Base-by-base conservation (phyloP, 768 basidiomycete genomes). In the Cyclocybe aegerita region DNA sequence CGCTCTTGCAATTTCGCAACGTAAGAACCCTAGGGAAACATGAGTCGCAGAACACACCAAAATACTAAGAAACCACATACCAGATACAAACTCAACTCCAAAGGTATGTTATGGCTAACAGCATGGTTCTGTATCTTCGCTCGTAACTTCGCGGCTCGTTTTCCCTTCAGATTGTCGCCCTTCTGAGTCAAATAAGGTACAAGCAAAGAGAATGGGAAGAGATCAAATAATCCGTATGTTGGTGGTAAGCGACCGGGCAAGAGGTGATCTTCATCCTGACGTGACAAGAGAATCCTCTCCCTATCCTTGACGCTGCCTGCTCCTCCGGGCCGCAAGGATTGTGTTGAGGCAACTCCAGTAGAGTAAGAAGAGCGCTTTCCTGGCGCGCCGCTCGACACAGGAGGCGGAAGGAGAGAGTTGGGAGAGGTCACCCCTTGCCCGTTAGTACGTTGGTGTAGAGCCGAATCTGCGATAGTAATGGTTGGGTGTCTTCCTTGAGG, bases 191-290 rank as follows among this genome's bases (percentile, higher is more conserved):
- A 63, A 36, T 63, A 65, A 31, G 66, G 58, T 4, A 83, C 76
- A 17, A 85, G 58, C 5, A 86, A 65, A 30, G 86, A 86, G 65
- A 88, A 85, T 12, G 86, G 86, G 67, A 86, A 88, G 7, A 87
- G 53, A 60, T 88, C 86, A 50, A 85, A 79, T 34, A 83, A 33
- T 46, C 77, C 71, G 56, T 79, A 83, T 60, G 76, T 77, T 1
- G 85, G 85, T 3, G 86, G 84, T 63, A 74, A 73, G 39, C 66
- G 66, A 3, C 80, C 75, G 4, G 86, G 85, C 10, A 79, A 60
- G 17, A 86, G 67, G 52, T 70, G 70, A 15, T 56, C 60, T 47
- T 82, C 82, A 12, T 79, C 79, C 10, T 60, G 58, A 36, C 65
- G 58, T n/a, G 71, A 52, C 8, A 74, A 57, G 40, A 76, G 65